Evolutionary conservation across 2,329 filamentous ascomycete species (phyloP), one percentile per base, ranked within the genome.

Genomic region (Scleromitrula shiraiana): DNA sequence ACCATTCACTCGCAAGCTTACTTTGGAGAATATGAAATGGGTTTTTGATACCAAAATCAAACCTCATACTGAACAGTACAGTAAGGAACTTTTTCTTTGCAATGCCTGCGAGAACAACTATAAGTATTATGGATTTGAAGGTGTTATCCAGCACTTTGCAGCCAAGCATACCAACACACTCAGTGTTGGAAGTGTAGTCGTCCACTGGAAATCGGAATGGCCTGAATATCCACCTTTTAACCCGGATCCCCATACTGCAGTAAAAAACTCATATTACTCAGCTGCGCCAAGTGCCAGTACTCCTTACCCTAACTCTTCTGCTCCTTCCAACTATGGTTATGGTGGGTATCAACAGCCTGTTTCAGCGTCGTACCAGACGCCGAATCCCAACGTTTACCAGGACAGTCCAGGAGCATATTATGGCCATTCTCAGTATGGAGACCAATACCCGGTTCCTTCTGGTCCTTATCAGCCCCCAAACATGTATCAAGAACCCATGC

Each of bases 11-110:
- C 73, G 78, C 62, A 82, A 75, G 60, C 70, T 91, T 44, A 85
- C 82, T 1, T 67, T 93, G 56, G 86, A 91, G 61, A 88, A 90
- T 60, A 89, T 93, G 85, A 90, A 85, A 65, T 91, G 83, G 80
- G 70, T 90, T 24, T 90, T 85, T 62, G 85, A 90, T 59, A 78
- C 77, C 56, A 89, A 88, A 63, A 74, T 93, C 61, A 86, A 81
- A 59, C 78, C 79, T 20, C 67, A 79, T 46, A 87, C 83, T 2
- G 82, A 88, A 53, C 67, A 70, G 38, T 74, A 75, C 56, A 73
- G 80, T 56, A 85, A 81, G 59, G 85, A 90, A 47, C 67, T 90
- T 8, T 93, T 93, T 64, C 73, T 85, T 49, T 93, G 87, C 68
- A 81, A 79, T 57, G 76, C 72, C 24, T 89, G 85, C 62, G 77